These are phyloP conservation scores for Botrytis paeoniae DNA, from an alignment of 2,329 filamentous ascomycete species.

Conservation along the genomic window DNA sequence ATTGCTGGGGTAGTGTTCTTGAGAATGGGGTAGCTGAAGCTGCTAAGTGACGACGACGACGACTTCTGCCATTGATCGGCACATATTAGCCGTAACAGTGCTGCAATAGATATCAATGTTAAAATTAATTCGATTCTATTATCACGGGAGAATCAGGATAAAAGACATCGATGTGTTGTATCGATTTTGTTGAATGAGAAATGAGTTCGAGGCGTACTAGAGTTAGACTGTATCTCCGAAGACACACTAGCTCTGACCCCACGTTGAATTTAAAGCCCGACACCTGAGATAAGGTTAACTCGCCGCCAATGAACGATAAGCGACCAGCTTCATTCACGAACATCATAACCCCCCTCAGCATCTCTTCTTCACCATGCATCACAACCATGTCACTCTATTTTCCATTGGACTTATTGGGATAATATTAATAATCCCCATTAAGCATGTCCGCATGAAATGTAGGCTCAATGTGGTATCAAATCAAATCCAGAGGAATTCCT, in stretches of 20 bases:
- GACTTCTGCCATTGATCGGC: neutral
- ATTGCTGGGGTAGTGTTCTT: too few relatives aligned
- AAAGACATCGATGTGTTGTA: too few relatives aligned
- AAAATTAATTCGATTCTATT: too few relatives aligned
- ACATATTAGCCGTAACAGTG: neutral
- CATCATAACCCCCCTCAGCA: neutral
- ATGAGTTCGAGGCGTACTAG: too few relatives aligned
- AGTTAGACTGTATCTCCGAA: too few relatives aligned
- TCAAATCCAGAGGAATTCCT: neutral
- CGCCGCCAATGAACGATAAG: too few relatives aligned
- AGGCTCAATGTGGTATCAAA: neutral
- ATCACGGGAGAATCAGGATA: too few relatives aligned
- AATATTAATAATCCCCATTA: neutral
- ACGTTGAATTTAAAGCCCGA: neutral
- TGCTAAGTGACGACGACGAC: too few relatives aligned
- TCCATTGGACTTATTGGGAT: neutral
- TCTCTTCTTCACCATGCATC: neutral
- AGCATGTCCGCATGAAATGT: neutral
- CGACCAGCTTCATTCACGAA: neutral
- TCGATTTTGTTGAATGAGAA: too few relatives aligned
- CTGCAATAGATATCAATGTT: neutral
- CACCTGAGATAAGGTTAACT: neutral
- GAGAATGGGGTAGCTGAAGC: too few relatives aligned
- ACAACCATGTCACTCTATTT: neutral
- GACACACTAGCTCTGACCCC: neutral